Conservation (phyloP, 257 asterid genomes). For the Solanum arcanum region DNA sequence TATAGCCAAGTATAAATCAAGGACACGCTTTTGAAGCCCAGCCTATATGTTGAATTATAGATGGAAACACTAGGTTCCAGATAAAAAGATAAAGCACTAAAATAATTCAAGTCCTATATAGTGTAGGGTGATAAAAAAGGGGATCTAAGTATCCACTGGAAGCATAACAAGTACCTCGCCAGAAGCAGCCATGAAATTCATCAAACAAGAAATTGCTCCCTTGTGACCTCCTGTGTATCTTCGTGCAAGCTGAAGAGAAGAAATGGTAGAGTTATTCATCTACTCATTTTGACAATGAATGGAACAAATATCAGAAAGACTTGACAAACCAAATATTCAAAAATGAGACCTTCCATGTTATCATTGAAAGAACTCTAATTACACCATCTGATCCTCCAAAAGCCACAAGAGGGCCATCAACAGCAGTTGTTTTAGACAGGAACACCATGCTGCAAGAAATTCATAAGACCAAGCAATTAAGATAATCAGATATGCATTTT, state of each 20-base stretch:
- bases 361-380: constrained; percentile 96
- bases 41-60: background rate
- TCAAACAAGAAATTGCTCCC: constrained; percentile 85
- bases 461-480: constrained; percentile 9
- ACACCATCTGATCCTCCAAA: constrained; percentile 98
- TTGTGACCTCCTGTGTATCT: constrained; percentile 97
- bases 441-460: constrained; percentile 77
- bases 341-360: constrained; percentile 81
- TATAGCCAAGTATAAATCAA: background rate
- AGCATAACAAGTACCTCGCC: constrained; percentile 61
- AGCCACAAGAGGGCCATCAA: constrained; percentile 96
- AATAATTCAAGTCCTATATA: background rate
- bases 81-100: background rate
- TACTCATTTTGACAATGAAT: background rate
- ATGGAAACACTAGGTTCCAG: background rate
- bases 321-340: constrained; percentile 2
- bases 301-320: background rate
- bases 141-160: background rate
- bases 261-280: background rate
- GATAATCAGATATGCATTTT: background rate
- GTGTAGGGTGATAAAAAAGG: background rate
- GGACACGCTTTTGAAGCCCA: background rate
- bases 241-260: constrained; percentile 67
- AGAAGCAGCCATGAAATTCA: constrained; percentile 84
- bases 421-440: constrained; percentile 56